A percentile compares a stretch with the other conserved stretches of the same genome.
These are phyloP conservation scores for Trichoderma asperelloides DNA, from an alignment of 495 filamentous ascomycete species.

Conservation along the genomic window DNA sequence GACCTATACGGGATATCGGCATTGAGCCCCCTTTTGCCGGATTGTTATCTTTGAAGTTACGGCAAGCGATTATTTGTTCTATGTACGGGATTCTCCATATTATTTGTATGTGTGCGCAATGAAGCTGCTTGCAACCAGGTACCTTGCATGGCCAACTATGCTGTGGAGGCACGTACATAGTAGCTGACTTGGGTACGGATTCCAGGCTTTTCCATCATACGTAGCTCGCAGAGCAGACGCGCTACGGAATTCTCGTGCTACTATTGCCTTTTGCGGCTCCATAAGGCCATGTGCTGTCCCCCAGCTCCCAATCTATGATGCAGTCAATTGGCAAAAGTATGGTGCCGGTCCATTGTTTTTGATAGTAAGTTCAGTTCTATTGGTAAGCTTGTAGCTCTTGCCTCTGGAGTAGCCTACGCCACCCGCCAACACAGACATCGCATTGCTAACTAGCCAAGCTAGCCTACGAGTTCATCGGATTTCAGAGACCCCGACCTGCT, in stretches of 20 bases:
- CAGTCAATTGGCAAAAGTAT: neutral
- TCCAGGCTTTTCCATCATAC: too few species aligned
- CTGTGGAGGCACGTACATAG: too few species aligned
- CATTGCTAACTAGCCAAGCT: neutral
- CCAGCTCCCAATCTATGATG: neutral
- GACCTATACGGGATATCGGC: neutral
- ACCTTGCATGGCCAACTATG: too few species aligned
- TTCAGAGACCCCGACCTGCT: neutral
- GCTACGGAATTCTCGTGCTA: too few species aligned
- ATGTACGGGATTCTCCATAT: neutral
- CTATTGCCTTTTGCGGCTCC: neutral
- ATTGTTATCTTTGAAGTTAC: too few species aligned
- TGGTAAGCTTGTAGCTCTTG: too few species aligned
- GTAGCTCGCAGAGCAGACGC: too few species aligned
- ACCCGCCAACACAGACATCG: neutral
- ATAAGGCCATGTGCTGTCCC: neutral
- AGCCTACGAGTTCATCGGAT: neutral
- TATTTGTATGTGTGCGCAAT: too few species aligned
- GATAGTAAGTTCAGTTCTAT: too few species aligned
- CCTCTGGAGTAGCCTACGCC: neutral
- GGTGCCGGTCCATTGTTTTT: too few species aligned
- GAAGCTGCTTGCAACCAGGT: too few species aligned
- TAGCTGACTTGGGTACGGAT: too few species aligned
- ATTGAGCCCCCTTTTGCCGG: neutral
- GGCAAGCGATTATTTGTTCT: neutral